Base-by-base conservation (phyloP, 768 basidiomycete species). In the Pulveroboletus sp. region DNA sequence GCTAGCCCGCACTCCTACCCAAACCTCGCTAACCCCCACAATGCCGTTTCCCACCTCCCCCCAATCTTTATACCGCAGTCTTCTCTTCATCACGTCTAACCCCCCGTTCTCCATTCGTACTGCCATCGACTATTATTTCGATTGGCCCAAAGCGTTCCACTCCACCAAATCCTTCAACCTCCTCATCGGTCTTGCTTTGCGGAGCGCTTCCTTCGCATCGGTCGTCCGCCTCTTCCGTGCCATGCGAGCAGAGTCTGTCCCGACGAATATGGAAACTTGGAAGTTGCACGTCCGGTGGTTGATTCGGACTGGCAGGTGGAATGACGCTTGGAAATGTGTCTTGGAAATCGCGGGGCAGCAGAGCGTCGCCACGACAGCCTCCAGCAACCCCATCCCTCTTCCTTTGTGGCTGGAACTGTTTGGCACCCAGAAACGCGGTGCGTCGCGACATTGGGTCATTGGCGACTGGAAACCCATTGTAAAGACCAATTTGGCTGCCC, bases 391-490 rank as follows among this genome's bases (percentile, higher is more conserved):
- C 28, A 66, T 75, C 30, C 78, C 76, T 26, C 69, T 80, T 26
- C 60, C 67, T 5, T 63, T 87, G 44, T 86, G 83, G 85, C 50
- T 80, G 39, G 84, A 87, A 54, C 78, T 87, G 55, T 77, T 80
- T 56, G 71, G 73, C 41, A 70, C 72, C 15, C 58, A 64, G 53
- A 74, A 73, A 47, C 65, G 69, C 44, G 69, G 71, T 40, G 71
- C 66, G 6, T 54, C 64, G 26, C 61, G 65, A 33, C 51, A 42
- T 38, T 61, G 59, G 57, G 28, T 46, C 21, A 48, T 53, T 42
- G 35, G 48, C 21, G 17, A 42, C 52, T 32, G 14, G 35, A 42
- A 36, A 37, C 26, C 44, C 26, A 14, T 14, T 41, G 6, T 3
- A 26, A 31, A 12, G 17, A 15, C 32, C 35, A 27, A 32, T 39